These are phyloP conservation scores for Paramecium sexaurelia DNA, from an alignment of 73 alveolate genomes.

Conservation along the genomic window DNA sequence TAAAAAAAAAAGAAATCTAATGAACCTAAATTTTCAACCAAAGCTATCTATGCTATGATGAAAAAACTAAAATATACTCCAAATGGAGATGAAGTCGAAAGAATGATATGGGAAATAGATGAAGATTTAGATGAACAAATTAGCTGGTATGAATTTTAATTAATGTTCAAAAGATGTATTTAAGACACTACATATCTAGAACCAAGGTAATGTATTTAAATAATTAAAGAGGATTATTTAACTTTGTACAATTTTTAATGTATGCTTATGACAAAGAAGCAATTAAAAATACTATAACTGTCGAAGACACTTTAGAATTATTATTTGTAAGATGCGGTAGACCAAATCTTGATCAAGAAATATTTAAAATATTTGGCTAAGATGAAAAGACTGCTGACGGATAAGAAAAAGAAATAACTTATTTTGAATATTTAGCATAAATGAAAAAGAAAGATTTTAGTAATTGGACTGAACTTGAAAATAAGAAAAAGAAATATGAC, in stretches of 20 bases:
- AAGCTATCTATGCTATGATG: constrained; percentile 28
- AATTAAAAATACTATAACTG: constrained; percentile 75
- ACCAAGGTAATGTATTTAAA: constrained; percentile 65
- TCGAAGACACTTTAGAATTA: constrained; percentile 82
- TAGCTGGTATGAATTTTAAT: constrained; percentile 77
- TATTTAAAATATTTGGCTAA: constrained; percentile 60
- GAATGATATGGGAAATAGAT: constrained; percentile 86
- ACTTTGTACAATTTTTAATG: constrained; percentile 77
- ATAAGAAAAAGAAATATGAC: constrained; percentile 58
- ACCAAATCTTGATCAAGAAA: constrained; percentile 58
- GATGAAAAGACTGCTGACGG: constrained; percentile 69
- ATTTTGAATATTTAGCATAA: constrained; percentile 41
- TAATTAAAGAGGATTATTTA: constrained; percentile 65
- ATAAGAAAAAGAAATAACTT: constrained; percentile 55
- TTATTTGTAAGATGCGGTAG: constrained; percentile 75
- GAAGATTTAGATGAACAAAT: constrained; percentile 76
- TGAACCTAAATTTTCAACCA: constrained; percentile 45
- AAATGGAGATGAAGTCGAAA: constrained; percentile 73
- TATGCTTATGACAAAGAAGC: constrained; percentile 65
- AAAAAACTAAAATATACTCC: constrained; percentile 45
- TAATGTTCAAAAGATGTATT: constrained; percentile 81
- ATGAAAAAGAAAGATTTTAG: constrained; percentile 55
- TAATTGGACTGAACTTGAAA: constrained; percentile 57
- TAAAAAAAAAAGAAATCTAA: constrained; percentile 55
- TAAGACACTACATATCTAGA: constrained; percentile 78